These are phyloP conservation scores for Cladosporium sp. DNA, from an alignment of 2,329 filamentous ascomycete species.

Conservation along the genomic window DNA sequence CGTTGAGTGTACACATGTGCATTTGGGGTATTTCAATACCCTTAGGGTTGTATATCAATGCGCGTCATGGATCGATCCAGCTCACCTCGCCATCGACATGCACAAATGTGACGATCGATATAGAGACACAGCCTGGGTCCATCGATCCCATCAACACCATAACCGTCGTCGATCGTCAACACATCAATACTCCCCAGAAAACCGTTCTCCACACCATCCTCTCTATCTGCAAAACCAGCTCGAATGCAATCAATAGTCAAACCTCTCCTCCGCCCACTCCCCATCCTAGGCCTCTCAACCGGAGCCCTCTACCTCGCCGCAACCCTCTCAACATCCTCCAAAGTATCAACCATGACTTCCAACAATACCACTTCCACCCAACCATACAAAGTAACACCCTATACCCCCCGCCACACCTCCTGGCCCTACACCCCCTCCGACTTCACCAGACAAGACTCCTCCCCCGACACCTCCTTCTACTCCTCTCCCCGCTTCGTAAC, in stretches of 20 bases:
- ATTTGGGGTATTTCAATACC: background rate
- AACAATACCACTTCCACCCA: background rate
- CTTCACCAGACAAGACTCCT: conserved; percentile 44
- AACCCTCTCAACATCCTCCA: conserved; percentile 18
- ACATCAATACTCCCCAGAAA: background rate
- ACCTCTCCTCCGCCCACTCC: conserved; percentile 27
- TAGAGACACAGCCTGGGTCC: background rate
- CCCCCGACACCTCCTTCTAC: conserved; percentile 44
- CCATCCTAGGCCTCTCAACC: conserved; percentile 28
- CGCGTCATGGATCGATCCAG: background rate
- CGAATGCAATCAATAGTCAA: conserved; percentile 21
- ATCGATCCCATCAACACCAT: background rate
- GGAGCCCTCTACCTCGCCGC: conserved; percentile 24
- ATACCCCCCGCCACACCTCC: conserved; percentile 35
- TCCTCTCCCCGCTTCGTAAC: conserved; percentile 52
- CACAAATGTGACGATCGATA: background rate
- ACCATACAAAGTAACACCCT: conserved; percentile 31
- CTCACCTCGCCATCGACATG: background rate
- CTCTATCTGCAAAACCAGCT: background rate
- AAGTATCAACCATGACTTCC: background rate
- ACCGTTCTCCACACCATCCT: background rate
- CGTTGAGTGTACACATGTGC: background rate
- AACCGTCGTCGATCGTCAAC: background rate
- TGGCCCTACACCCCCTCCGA: conserved; percentile 43
- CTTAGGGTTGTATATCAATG: background rate